Evolutionary conservation across 139 green algal genomes (phyloP).

Genomic region (Chlamydomonas incerta): DNA sequence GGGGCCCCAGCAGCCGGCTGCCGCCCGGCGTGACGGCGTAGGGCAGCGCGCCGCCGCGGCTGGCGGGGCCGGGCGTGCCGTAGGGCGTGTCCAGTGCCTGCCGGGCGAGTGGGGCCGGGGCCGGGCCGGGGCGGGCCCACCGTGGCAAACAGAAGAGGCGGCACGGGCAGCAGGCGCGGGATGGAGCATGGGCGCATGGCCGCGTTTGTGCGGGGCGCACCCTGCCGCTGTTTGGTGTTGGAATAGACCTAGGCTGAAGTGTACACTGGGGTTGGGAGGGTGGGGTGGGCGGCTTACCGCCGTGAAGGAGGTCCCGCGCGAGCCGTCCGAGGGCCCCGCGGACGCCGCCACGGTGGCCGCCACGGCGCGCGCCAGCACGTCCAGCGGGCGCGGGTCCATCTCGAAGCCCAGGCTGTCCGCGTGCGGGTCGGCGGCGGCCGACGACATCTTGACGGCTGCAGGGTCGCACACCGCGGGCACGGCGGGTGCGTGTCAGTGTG

Average conservation of each 20-base stretch:
- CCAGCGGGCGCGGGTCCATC: constrained; percentile 72
- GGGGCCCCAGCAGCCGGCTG: background rate
- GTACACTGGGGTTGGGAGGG: no score
- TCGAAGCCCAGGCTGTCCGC: constrained; percentile 74
- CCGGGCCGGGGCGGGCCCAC: no score
- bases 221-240: no score
- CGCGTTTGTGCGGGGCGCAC: no score
- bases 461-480: no score
- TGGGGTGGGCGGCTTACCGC: no score
- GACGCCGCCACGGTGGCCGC: background rate
- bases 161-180: no score
- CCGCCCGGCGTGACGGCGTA: background rate
- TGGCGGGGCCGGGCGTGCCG: constrained; percentile 4
- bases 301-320: background rate
- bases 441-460: constrained; percentile 69
- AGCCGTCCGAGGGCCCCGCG: background rate
- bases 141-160: no score
- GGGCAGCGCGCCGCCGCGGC: background rate
- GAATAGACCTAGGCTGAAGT: no score
- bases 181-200: no score
- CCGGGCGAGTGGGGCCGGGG: no score
- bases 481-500: no score
- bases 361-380: constrained; percentile 58
- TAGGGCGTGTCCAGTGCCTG: constrained; percentile 1
- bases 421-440: constrained; percentile 66